These are phyloP conservation scores for Staphylotrichum tortipilum DNA, from an alignment of 495 filamentous ascomycete genomes.

Conservation along the genomic window DNA sequence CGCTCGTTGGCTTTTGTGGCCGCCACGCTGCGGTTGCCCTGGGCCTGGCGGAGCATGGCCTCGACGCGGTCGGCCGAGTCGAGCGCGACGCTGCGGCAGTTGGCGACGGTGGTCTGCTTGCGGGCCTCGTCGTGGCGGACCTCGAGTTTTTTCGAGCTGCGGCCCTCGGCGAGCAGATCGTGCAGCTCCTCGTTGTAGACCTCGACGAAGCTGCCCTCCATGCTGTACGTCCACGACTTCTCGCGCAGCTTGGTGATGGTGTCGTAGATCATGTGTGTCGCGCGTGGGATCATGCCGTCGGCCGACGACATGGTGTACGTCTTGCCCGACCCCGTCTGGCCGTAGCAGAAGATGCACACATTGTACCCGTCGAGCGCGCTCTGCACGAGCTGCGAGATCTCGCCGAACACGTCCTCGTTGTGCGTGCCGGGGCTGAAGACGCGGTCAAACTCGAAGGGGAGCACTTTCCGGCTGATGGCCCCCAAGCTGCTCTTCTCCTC, in stretches of 20 bases:
- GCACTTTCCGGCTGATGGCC: conserved; percentile 59
- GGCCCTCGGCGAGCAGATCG: conserved; percentile 69
- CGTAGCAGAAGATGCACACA: conserved; percentile 98
- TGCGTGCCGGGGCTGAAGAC: conserved; percentile 72
- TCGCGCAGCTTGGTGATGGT: conserved; percentile 72
- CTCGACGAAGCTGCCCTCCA: conserved; percentile 96
- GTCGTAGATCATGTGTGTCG: conserved; percentile 86
- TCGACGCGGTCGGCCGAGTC: conserved; percentile 74
- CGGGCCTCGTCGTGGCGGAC: conserved; percentile 77
- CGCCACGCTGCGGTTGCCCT: conserved; percentile 79
- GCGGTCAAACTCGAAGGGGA: conserved; percentile 86
- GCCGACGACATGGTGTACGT: conserved; percentile 89
- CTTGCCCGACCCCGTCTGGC: conserved; percentile 94
- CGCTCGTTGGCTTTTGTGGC: conserved; percentile 95
- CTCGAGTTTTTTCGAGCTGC: conserved; percentile 80
- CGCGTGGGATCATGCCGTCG: conserved; percentile 93
- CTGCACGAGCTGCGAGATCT: conserved; percentile 95
- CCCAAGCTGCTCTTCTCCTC: conserved; percentile 81
- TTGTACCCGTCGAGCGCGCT: conserved; percentile 96
- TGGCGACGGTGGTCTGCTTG: conserved; percentile 77
- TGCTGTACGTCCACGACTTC: conserved; percentile 89
- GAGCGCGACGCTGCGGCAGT: conserved; percentile 68
- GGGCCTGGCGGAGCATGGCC: conserved; percentile 65
- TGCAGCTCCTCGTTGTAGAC: conserved; percentile 98
- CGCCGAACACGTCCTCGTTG: conserved; percentile 87